Evolutionary conservation across 2,329 filamentous ascomycete species (phyloP).

Genomic region (Aspergillus intermedius): DNA sequence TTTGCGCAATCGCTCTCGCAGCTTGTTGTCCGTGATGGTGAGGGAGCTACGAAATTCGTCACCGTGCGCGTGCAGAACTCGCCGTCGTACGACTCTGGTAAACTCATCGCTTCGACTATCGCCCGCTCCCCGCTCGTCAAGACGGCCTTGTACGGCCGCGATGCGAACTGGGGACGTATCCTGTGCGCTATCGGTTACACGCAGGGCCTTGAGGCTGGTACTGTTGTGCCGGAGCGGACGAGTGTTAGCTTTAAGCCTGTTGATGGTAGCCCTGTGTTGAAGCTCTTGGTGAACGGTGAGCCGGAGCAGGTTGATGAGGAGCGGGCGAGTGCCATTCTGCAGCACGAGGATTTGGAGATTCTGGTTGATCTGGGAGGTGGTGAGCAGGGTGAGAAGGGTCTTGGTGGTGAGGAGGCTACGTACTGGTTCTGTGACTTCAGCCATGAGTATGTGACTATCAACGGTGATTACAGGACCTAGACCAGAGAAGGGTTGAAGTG

Average conservation of each 20-base stretch:
- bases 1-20: conserved; percentile 83
- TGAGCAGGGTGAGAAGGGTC: conserved; percentile 32
- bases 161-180: conserved; percentile 98
- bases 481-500: neutral
- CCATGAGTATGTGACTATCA: conserved; percentile 64
- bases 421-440: conserved; percentile 64
- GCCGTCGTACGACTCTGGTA: conserved; percentile 61
- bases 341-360: conserved; percentile 58
- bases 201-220: conserved; percentile 39
- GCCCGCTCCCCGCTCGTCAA: conserved; percentile 91
- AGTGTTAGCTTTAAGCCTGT: conserved; percentile 57
- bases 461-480: conserved; percentile 60
- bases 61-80: conserved; percentile 78
- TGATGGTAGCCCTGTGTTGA: conserved; percentile 51
- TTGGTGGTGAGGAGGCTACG: conserved; percentile 47
- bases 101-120: conserved; percentile 78
- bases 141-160: conserved; percentile 91
- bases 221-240: conserved; percentile 50
- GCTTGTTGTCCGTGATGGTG: conserved; percentile 89
- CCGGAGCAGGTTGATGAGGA: conserved; percentile 57
- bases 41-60: conserved; percentile 97
- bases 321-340: conserved; percentile 53
- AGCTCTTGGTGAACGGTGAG: conserved; percentile 55
- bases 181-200: conserved; percentile 88
- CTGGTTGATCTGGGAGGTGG: conserved; percentile 53